Base-by-base conservation (phyloP, 192 early-diverging fungal species). In the Coemansia sp. region DNA sequence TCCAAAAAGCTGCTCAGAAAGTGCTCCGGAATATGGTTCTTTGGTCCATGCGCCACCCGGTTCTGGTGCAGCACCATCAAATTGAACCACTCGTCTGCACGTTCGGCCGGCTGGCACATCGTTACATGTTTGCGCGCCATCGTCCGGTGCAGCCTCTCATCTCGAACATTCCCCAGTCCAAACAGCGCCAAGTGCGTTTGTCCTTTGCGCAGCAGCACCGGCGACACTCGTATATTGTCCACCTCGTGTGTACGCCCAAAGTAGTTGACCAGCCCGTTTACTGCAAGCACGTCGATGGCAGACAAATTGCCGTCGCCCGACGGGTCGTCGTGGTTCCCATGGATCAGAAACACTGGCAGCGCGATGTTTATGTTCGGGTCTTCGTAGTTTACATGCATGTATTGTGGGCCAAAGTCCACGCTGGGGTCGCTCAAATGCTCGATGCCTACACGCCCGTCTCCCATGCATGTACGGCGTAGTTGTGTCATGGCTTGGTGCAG, bases 281-380 rank as follows among this genome's bases (percentile, higher is more conserved):
- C 86, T 3, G 87, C 82, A 10, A 98, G 80, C 32, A 94, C 62
- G 65, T 97, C 92, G 52, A 97, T 82, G 1, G 94, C 93, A 49
- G 89, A 90, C 22, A 94, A 68, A 63, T 88, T 88, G 38, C 91
- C 92, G 45, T 92, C 87, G 16, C 93, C 94, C 12, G 88, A 83
- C 16, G 96, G 96, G 71, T 96, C 94, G 62, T 98, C 96, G 65
- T 98, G 96, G 77, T 98, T 98, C 0, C 96, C 96, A 69, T 98
- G 96, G 54, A 98, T 98, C 0, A 93, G 90, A 66, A 97, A 98
- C 0, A 98, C 85, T 0, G 96, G 96, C 14, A 94, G 84, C 5
- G 83, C 63, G 7, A 96, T 81, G 62, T 96, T 96, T 12, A 88
- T 65, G 64, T 98, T 95, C 3, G 91, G 88, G 57, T 96, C 93